Evolutionary conservation across 2,329 filamentous ascomycete species (phyloP).

Genomic region (Aspergillus sp.): DNA sequence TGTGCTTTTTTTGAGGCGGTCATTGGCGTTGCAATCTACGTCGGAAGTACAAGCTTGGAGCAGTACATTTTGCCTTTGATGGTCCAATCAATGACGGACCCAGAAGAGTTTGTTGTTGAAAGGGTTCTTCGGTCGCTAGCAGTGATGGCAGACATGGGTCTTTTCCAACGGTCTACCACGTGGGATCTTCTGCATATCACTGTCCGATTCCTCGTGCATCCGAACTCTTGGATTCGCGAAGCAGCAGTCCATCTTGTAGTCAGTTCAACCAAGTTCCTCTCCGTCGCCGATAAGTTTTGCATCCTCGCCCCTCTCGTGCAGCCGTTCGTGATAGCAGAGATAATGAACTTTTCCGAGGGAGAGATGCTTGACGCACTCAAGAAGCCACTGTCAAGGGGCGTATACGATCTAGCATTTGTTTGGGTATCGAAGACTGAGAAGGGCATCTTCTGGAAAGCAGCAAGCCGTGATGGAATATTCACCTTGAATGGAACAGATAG

Average conservation of each 20-base stretch:
- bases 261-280: constrained; percentile 72
- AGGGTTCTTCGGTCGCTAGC: constrained; percentile 85
- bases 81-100: constrained; percentile 89
- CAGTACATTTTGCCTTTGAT: constrained; percentile 95
- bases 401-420: constrained; percentile 80
- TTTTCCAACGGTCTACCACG: constrained; percentile 79
- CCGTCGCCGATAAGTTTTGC: constrained; percentile 78
- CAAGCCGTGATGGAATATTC: constrained; percentile 70
- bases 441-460: constrained; percentile 83
- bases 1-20: constrained; percentile 96
- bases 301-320: constrained; percentile 78
- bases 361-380: constrained; percentile 80
- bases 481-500: constrained; percentile 62
- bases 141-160: constrained; percentile 81
- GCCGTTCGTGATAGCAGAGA: constrained; percentile 76
- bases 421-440: constrained; percentile 84
- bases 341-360: constrained; percentile 70
- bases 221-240: constrained; percentile 93
- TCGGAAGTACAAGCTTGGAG: constrained; percentile 85
- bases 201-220: constrained; percentile 85
- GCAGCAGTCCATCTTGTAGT: constrained; percentile 82
- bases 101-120: constrained; percentile 92
- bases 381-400: constrained; percentile 72
- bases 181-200: constrained; percentile 88
- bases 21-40: constrained; percentile 85